Base-by-base conservation (phyloP, 148 eudicot genomes). In the Nepenthes mirabilis region DNA sequence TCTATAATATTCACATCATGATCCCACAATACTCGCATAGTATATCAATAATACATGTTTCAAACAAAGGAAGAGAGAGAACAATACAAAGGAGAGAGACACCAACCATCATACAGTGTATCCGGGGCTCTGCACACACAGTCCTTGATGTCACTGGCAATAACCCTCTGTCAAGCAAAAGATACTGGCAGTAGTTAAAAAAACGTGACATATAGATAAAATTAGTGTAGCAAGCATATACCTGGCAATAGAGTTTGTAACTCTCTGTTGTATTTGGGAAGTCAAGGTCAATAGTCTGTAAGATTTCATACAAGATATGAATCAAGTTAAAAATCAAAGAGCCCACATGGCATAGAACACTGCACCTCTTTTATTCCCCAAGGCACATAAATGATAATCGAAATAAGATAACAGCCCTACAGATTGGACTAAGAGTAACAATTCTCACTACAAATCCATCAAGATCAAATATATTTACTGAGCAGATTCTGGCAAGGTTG, bases 81-180 rank as follows among this genome's bases (percentile, higher is more conserved):
- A 35, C 11, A 48, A 67, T 1, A 53, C 8, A 40, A 36, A 34
- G 23, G 23, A 55, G 36, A 47, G 63, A 67, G 54, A 62, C 43
- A 75, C 91, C 56, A 59, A 93, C 99, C 99, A 79, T 93, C 87
- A 62, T 93, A 93, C 69, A 91, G 91, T 56, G 89, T 88, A 71
- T 93, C 99, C 60, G 99, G 99, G 9, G 99, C 99, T 74, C 99
- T 85, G 65, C 96, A 88, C 8, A 93, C 99, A 56, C 89, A 82
- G 73, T 93, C 99, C 82, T 88, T 93, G 48, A 93, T 86, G 71
- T 93, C 99, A 77, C 95, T 74, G 72, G 80, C 88, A 79, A 88
- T 84, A 56, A 79, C 74, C 83, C 96, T 82, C 99, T 93, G 86
- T 50, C 6, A 72, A 60, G 77, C 58, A 57, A 43, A 37, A 72